Conservation (phyloP, 1,284 basidiomycete species). For the Neonothopanus nambi region DNA sequence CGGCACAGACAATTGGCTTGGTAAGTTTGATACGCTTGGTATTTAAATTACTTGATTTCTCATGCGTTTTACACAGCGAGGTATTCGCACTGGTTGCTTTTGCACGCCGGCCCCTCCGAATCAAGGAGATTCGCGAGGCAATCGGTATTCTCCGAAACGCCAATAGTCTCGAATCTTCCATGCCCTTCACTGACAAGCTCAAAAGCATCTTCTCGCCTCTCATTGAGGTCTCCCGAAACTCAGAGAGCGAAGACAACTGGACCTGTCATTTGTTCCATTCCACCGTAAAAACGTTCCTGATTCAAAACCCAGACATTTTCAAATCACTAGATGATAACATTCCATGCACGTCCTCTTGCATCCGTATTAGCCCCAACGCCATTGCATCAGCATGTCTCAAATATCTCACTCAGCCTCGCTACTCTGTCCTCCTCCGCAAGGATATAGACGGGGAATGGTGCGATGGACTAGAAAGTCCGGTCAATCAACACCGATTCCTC, state of each 20-base stretch:
- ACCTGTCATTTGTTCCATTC: conserved; percentile 27
- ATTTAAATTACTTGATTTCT: background rate
- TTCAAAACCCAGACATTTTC: conserved; percentile 15
- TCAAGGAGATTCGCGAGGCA: conserved; percentile 27
- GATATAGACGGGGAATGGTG: conserved; percentile 18
- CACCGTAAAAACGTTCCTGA: conserved; percentile 25
- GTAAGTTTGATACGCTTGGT: conserved; percentile 11
- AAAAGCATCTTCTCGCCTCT: conserved; percentile 19
- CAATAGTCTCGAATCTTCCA: background rate
- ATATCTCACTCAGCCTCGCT: conserved; percentile 23
- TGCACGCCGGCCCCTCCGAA: conserved; percentile 23
- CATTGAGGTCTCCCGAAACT: conserved; percentile 16
- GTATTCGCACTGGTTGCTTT: conserved; percentile 26
- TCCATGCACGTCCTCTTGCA: background rate
- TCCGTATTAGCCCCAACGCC: conserved; percentile 12
- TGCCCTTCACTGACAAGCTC: conserved; percentile 9
- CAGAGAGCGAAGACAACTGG: conserved; percentile 11
- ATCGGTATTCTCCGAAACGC: conserved; percentile 14
- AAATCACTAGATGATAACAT: background rate
- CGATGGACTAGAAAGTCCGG: conserved; percentile 19
- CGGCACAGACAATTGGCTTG: conserved; percentile 14
- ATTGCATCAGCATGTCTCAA: conserved; percentile 22
- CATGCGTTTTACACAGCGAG: conserved; percentile 19
- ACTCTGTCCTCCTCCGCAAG: conserved; percentile 16
- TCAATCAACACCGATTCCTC: conserved; percentile 25